These are phyloP conservation scores for Crithidia acanthocephali DNA, from an alignment of 208 protist species.

Conservation along the genomic window DNA sequence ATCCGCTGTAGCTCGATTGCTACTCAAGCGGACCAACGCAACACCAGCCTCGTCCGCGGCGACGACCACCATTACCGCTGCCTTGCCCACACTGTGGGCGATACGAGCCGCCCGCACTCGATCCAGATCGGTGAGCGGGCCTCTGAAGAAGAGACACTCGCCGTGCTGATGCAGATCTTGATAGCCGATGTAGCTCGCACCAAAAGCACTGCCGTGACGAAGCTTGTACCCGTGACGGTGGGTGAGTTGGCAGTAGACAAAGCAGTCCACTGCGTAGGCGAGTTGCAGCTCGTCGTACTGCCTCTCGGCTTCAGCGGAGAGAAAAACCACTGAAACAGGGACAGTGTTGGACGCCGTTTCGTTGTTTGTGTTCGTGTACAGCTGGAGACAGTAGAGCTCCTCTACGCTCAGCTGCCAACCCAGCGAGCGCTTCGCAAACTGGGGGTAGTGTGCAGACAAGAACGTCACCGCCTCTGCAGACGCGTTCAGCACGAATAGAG, in stretches of 20 bases:
- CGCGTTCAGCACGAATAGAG: constrained; percentile 27
- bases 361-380: background rate
- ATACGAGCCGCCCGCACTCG: constrained; percentile 46
- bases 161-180: constrained; percentile 39
- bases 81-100: constrained; percentile 65
- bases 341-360: background rate
- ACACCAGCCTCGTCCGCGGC: constrained; percentile 6
- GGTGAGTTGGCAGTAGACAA: constrained; percentile 55
- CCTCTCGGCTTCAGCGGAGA: constrained; percentile 7
- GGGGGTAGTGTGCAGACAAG: constrained; percentile 42
- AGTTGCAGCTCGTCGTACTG: constrained; percentile 21
- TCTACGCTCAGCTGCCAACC: constrained; percentile 63
- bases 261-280: constrained; percentile 41
- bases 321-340: constrained; percentile 35
- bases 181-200: constrained; percentile 75
- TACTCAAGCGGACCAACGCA: background rate
- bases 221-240: constrained; percentile 39
- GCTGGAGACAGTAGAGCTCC: constrained; percentile 48
- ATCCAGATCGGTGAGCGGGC: constrained; percentile 48
- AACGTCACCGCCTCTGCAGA: constrained; percentile 3
- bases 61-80: constrained; percentile 30
- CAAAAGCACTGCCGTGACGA: constrained; percentile 70
- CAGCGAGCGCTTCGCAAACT: constrained; percentile 55
- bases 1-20: background rate
- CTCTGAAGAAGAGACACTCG: constrained; percentile 57